A percentile compares a stretch with the other conserved stretches of the same genome.
Evolutionary conservation across 2,329 filamentous ascomycete species (phyloP).

Genomic region (Diaporthe humulicola): DNA sequence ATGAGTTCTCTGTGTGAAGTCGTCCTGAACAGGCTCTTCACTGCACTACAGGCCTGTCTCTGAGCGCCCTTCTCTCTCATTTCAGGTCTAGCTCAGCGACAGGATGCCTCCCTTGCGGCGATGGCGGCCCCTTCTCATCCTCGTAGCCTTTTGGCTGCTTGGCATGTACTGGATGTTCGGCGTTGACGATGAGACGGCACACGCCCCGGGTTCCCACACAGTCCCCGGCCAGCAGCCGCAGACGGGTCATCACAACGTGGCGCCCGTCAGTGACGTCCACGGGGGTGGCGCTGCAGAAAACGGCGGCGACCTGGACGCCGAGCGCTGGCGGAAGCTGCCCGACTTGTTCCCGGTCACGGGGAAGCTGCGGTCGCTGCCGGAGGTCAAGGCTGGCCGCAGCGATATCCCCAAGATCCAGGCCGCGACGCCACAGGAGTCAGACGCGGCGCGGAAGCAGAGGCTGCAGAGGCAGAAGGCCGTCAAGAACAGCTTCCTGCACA

Average conservation of each 20-base stretch:
- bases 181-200: conserved; percentile 26
- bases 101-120: conserved; percentile 38
- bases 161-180: conserved; percentile 38
- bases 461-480: conserved; percentile 59
- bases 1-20: neutral
- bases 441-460: conserved; percentile 50
- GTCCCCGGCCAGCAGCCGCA: conserved; percentile 25
- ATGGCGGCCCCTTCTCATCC: conserved; percentile 38
- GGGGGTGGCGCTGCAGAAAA: conserved; percentile 29
- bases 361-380: conserved; percentile 51
- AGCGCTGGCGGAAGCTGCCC: conserved; percentile 51
- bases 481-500: conserved; percentile 64
- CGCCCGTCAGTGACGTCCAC: conserved; percentile 27
- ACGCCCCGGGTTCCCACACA: conserved; percentile 38
- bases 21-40: neutral
- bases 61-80: neutral
- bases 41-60: neutral
- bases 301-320: conserved; percentile 31
- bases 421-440: conserved; percentile 63
- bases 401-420: conserved; percentile 70
- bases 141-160: conserved; percentile 37
- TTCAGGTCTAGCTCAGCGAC: neutral
- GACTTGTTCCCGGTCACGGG: conserved; percentile 50
- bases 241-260: conserved; percentile 34
- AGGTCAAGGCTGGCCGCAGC: neutral